These are phyloP conservation scores for Monosporozyma aerobia DNA, from an alignment of 805 yeast species.

Conservation along the genomic window DNA sequence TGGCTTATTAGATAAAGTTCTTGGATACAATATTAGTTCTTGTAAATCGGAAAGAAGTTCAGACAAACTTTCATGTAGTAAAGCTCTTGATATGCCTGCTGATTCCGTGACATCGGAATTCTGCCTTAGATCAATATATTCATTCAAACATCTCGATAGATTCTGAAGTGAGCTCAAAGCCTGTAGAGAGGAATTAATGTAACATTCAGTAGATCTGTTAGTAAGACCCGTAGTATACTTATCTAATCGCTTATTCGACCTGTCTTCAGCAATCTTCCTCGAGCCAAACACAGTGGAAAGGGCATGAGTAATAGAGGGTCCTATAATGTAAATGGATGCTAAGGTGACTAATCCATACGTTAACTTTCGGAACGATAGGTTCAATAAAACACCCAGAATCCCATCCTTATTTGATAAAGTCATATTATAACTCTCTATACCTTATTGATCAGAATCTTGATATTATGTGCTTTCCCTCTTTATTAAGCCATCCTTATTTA, in stretches of 20 bases:
- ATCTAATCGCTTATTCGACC: conserved; percentile 44
- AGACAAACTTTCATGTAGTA: conserved; percentile 49
- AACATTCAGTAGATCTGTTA: conserved; percentile 82
- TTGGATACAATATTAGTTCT: conserved; percentile 44
- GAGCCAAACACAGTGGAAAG: neutral
- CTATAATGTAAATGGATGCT: conserved; percentile 14
- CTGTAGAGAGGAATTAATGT: conserved; percentile 83
- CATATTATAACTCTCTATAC: neutral
- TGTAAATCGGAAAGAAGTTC: conserved; percentile 48
- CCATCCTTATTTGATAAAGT: neutral
- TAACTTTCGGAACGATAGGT: conserved; percentile 11
- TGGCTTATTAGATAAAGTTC: conserved; percentile 67
- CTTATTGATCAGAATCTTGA: neutral
- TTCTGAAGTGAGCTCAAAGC: conserved; percentile 59
- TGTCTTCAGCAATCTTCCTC: neutral
- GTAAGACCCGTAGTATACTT: conserved; percentile 72
- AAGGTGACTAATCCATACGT: conserved; percentile 7
- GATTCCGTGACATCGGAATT: neutral
- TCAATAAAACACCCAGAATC: neutral
- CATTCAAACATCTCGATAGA: conserved; percentile 46
- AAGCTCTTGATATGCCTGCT: conserved; percentile 12
- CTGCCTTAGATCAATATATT: conserved; percentile 24
- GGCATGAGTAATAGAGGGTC: conserved; percentile 6
- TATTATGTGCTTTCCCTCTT: neutral
- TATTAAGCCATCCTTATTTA: neutral